Evolutionary conservation across 164 flowering plant genomes (phyloP), one percentile per base, ranked within the genome.

Genomic region (Stephania japonica): DNA sequence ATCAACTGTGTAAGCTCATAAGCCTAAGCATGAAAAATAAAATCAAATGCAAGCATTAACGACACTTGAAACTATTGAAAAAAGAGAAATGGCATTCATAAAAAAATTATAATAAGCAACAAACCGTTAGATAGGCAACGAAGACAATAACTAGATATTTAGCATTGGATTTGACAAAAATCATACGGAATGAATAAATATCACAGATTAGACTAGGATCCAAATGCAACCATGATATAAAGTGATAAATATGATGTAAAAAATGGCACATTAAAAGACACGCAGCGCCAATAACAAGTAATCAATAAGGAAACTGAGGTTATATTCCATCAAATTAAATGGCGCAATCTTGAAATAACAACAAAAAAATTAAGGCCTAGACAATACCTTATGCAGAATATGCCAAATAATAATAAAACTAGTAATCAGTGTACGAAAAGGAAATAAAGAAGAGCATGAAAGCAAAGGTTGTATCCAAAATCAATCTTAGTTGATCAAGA

Each of bases 1-100:
- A 93, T 67, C 77, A 90, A 66, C 76, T 87, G 88, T 18, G 86
- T 80, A 71, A 90, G 76, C 84, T 95, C 94, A 82, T 90, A 89
- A 53, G 78, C 82, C 99, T 95, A 83, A 6, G 44, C 66, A 10
- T 70, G 65, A 26, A 12, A 19, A 74, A 49, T 27, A 56, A 68
- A 75, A 67, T 53, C 41, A 56, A 63, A 68, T 49, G 9, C 49
- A 14, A 71, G n/a, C 63, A 72, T 72, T 56, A 16, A 18, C 27
- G 59, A 49, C 42, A 2, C 53, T n/a, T 19, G 18, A 53, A 53
- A n/a, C 61, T 13, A 13, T 4, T 5, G 61, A 16, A 53, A 53
- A 4, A 53, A 53, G 7, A 53, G 4, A 53, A 53, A 13, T 50
- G 14, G 18, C 18, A 44, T 44, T 13, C 50, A 44, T 2, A 4